Conservation (phyloP, 257 asterid species). For the Penstemon eatonii region DNA sequence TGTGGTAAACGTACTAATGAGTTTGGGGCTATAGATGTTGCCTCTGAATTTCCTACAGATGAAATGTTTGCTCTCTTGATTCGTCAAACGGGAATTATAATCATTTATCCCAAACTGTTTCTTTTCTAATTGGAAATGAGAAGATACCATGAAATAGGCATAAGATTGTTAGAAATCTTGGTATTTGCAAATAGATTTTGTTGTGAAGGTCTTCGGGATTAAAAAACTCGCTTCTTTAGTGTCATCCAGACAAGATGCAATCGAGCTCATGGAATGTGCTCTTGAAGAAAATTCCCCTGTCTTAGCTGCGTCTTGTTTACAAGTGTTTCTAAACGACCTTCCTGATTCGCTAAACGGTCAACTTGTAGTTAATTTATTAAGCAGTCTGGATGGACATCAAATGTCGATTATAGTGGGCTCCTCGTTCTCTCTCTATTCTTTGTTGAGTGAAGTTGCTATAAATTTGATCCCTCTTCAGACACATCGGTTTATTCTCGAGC, state of each 20-base stretch:
- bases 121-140: slow-evolving; percentile 72
- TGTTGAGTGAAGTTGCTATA: slow-evolving; percentile 77
- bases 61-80: slow-evolving; percentile 29
- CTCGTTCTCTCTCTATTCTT: slow-evolving; percentile 77
- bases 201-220: slow-evolving; percentile 83
- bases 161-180: slow-evolving; percentile 76
- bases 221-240: slow-evolving; percentile 81
- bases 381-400: slow-evolving; percentile 58
- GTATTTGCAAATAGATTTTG: slow-evolving; percentile 92
- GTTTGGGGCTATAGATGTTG: slow-evolving; percentile 66
- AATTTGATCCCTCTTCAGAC: slow-evolving; percentile 79
- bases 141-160: slow-evolving; percentile 69
- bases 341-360: slow-evolving; percentile 65
- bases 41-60: slow-evolving; percentile 60
- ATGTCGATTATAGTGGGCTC: slow-evolving; percentile 73
- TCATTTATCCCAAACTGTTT: slow-evolving; percentile 41
- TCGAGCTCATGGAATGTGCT: slow-evolving; percentile 87
- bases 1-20: slow-evolving; percentile 86
- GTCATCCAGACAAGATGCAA: slow-evolving; percentile 74
- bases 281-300: slow-evolving; percentile 80
- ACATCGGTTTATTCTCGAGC: slow-evolving; percentile 56
- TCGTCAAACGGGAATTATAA: slow-evolving; percentile 12
- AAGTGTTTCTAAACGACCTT: slow-evolving; percentile 75
- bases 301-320: slow-evolving; percentile 90
- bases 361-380: slow-evolving; percentile 68